Evolutionary conservation across 148 eudicot species (phyloP), one percentile per base, ranked within the genome.

Genomic region (Dysphania ambrosioides): DNA sequence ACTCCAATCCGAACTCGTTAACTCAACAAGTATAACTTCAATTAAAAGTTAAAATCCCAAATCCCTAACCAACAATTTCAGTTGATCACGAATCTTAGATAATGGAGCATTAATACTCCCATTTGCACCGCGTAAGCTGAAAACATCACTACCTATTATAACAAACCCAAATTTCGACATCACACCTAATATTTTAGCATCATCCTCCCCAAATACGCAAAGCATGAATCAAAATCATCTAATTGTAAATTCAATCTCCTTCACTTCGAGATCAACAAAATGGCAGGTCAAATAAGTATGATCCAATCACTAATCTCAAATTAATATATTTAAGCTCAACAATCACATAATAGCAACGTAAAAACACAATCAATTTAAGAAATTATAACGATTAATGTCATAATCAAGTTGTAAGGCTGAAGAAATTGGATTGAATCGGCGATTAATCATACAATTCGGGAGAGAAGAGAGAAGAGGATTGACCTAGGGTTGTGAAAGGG

Each of bases 401-500:
- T 18, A n/a, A 24, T 42, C 19, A 26, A 4, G 32, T 40, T 55
- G 9, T 19, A 24, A 41, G 42, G 34, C 71, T 67, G 15, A 10
- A 40, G 42, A 41, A 26, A 47, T 47, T 13, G 19, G 16, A 11
- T 47, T 47, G 16, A 6, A 4, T 47, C 53, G 18, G 19, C 2
- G 5, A 47, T 47, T 47, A 47, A 47, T 21, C 13, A 47, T 1
- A 47, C 16, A 47, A 47, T 47, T 47, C 13, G 51, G 11, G n/a
- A 7, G 16, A 18, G 58, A 4, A 56, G 23, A 68, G 64, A 77
- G 51, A 70, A 4, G 11, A 21, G n/a, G 2, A 44, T 15, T 40
- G 40, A 86, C 94, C 91, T 90, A 80, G 94, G 94, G 78, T 90
- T 90, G 41, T 88, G 94, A 63, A 90, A 90, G 63, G 91, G 94